Base-by-base conservation (phyloP, 2,329 filamentous ascomycete genomes). In the Apiospora malaysiana region DNA sequence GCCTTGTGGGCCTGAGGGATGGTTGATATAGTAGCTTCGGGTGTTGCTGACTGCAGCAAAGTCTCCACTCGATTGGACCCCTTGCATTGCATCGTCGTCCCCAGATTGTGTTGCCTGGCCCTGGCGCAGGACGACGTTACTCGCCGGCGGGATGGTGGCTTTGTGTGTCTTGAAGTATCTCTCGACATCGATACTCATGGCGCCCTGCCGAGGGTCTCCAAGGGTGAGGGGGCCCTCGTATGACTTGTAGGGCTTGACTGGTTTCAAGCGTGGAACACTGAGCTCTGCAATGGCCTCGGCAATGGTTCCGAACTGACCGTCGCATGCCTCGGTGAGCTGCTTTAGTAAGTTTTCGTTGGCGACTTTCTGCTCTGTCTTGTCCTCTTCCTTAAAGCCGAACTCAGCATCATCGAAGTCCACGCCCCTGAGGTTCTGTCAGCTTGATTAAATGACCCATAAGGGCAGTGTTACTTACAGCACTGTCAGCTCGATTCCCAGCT, bases 331-430 rank as follows among this genome's bases (percentile, higher is more conserved):
- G 4, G 89, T 88, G 9, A 98, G 85, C 2, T 83, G 79, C 72
- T 85, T 89, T 23, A 98, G 83, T 0, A 91, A 83, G 1, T 80
- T 79, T 79, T 99, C 96, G 76, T 97, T 98, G 66, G 87, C 82
- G n/a, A 82, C 91, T 86, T 98, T 98, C 68, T 81, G 79, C 0
- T 80, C 74, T 23, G 91, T 83, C 79, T 99, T 99, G 74, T 93
- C 89, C 80, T 98, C 94, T 82, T 98, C 95, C 80, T 97, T 97
- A 79, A 94, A 93, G 56, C 95, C 95, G 78, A 92, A 97, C 2
- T 97, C 94, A 0, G 89, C 79, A 79, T 98, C 94, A 78, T 99
- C 94, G 81, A 99, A 98, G 79, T 99, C 96, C 23, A 97, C 89
- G 18, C 96, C 96, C 69, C 92, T 95, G 8, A 66, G 67, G 18